Percentiles rank a stretch among this genome's conserved stretches.
These are phyloP conservation scores for Paralagenidium karlingii DNA, from an alignment of 352 stramenopile genomes.

Conservation along the genomic window DNA sequence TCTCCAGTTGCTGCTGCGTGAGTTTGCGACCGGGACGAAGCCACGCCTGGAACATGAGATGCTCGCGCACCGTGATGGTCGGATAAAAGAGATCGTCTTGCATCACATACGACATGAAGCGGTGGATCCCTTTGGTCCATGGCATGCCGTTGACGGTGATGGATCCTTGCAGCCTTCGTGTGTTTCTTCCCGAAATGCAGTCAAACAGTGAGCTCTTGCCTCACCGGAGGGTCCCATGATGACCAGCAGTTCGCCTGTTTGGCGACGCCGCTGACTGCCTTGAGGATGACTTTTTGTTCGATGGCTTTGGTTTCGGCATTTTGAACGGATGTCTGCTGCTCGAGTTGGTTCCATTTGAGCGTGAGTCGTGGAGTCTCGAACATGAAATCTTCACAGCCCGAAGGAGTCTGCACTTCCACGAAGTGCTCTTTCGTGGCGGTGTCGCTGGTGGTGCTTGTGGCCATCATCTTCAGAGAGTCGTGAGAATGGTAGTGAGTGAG, in stretches of 20 bases:
- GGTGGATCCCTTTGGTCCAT: constrained; percentile 18
- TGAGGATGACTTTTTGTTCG: constrained; percentile 40
- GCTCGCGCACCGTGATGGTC: constrained; percentile 84
- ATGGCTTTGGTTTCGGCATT: constrained; percentile 26
- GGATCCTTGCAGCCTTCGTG: constrained; percentile 28
- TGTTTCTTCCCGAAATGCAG: constrained; percentile 87
- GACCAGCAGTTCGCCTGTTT: constrained; percentile 32
- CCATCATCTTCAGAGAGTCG: no score
- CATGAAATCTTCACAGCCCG: no score
- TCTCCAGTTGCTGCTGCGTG: constrained; percentile 12
- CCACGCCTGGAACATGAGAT: constrained; percentile 74
- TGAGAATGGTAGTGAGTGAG: no score
- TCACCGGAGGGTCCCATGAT: constrained; percentile 60
- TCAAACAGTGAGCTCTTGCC: constrained; percentile 92
- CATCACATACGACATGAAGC: constrained; percentile 57
- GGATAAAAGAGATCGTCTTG: constrained; percentile 84
- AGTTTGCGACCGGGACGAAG: constrained; percentile 50
- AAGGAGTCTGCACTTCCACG: no score
- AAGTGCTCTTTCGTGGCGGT: no score
- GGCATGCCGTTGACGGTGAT: constrained; percentile 52
- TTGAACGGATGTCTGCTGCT: constrained; percentile 13
- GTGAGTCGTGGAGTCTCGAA: no score
- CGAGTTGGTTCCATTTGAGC: constrained; percentile 31
- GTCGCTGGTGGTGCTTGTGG: no score
- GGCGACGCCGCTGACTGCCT: constrained; percentile 26